A percentile compares a stretch with the other conserved stretches of the same genome.
Conservation (phyloP, 768 basidiomycete genomes). For the Suillus plorans region DNA sequence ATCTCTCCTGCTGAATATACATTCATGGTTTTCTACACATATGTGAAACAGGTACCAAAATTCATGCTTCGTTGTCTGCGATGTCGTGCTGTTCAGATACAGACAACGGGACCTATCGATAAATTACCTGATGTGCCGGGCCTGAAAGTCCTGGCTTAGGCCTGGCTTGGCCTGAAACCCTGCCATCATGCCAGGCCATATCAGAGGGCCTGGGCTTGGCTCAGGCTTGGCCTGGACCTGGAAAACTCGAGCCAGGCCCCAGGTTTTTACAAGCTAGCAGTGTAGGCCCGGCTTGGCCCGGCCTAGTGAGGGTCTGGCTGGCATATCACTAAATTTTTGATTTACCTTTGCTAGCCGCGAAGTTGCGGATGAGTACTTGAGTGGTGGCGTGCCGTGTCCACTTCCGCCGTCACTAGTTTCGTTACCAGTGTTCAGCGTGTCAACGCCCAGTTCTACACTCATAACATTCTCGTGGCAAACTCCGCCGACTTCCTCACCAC, state of each 20-base stretch:
- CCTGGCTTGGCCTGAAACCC: no score
- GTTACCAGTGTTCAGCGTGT: not conserved
- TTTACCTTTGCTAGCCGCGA: conserved; percentile 20
- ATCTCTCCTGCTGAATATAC: no score
- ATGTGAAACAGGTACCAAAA: not conserved
- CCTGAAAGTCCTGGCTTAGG: no score
- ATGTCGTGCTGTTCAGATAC: not conserved
- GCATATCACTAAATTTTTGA: no score
- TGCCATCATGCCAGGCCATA: no score
- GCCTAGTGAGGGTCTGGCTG: no score
- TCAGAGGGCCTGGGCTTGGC: no score
- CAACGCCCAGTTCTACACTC: not conserved
- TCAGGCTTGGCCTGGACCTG: no score
- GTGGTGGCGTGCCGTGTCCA: conserved; percentile 23
- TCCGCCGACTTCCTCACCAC: no score
- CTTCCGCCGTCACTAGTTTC: not conserved
- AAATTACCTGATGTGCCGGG: conserved; percentile 12
- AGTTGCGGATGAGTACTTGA: conserved; percentile 18
- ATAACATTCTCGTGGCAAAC: not conserved
- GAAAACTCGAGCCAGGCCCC: no score
- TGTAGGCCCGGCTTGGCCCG: no score
- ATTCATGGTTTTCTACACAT: not conserved
- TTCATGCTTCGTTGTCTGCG: not conserved
- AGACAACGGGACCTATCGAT: not conserved
- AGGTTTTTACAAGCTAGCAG: no score